phyloP scores from a whole-genome alignment of 805 yeast species.

The Wickerhamomyces ciferrii region DNA sequence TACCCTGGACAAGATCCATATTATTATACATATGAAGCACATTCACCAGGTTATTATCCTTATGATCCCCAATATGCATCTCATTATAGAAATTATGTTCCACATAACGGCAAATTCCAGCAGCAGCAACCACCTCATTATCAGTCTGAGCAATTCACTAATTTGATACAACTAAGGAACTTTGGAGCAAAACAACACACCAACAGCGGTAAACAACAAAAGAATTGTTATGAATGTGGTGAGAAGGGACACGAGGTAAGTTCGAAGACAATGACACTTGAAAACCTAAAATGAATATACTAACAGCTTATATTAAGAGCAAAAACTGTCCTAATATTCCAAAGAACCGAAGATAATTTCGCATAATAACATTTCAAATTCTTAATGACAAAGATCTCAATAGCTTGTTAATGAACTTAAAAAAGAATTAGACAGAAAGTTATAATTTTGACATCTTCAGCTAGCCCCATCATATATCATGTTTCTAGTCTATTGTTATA shows the following conservation, averaged over 20 bases:
- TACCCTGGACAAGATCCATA: not conserved
- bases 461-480: too few relatives aligned
- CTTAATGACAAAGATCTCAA: too few relatives aligned
- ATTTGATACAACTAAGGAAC: not conserved
- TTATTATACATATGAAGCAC: not conserved
- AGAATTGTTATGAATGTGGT: constrained; percentile 11
- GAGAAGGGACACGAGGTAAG: constrained; percentile 9
- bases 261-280: too few relatives aligned
- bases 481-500: not conserved
- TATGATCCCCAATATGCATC: not conserved
- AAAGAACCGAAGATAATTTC: too few relatives aligned
- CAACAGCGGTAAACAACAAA: not conserved
- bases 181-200: not conserved
- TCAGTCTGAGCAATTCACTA: not conserved
- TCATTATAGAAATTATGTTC: not conserved
- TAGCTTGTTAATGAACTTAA: too few relatives aligned
- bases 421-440: too few relatives aligned
- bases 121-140: not conserved
- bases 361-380: too few relatives aligned
- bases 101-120: not conserved
- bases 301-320: not conserved
- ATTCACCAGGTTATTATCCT: not conserved
- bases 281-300: too few relatives aligned
- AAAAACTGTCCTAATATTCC: constrained; percentile 4
- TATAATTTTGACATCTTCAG: too few relatives aligned